A percentile compares a stretch with the other conserved stretches of the same genome.
These are phyloP conservation scores for Amanita subjunquillea DNA, from an alignment of 768 basidiomycete genomes.

Conservation along the genomic window DNA sequence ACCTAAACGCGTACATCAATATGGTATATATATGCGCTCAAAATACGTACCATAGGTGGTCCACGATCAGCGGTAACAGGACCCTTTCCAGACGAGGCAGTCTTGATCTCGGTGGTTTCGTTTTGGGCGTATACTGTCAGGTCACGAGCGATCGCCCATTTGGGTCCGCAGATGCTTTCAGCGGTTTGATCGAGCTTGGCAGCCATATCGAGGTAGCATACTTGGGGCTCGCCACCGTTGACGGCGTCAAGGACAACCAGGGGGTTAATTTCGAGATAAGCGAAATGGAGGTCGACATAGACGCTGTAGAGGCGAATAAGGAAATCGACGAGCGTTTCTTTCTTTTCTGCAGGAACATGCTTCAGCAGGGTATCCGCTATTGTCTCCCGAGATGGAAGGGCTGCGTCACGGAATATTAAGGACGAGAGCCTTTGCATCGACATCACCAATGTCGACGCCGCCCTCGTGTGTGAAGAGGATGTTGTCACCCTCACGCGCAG, in stretches of 20 bases:
- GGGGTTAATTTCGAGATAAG: conserved; percentile 99
- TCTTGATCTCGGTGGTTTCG: conserved; percentile 27
- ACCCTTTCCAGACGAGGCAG: conserved; percentile 27
- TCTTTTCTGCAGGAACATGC: conserved; percentile 76
- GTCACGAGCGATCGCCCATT: conserved; percentile 98
- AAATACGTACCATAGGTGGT: conserved; percentile 75
- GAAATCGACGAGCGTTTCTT: conserved; percentile 91
- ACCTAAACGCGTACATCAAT: conserved; percentile 25
- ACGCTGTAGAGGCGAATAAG: conserved; percentile 91
- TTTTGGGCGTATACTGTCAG: conserved; percentile 55
- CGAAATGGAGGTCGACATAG: conserved; percentile 98
- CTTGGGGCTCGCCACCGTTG: conserved; percentile 54
- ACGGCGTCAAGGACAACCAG: conserved; percentile 86
- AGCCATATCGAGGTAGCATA: conserved; percentile 98
- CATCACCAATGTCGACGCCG: conserved; percentile 97
- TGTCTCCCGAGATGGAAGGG: conserved; percentile 71
- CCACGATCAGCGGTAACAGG: conserved; percentile 84
- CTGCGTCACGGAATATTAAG: conserved; percentile 64
- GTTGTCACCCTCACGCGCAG: conserved; percentile 85
- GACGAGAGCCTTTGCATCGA: conserved; percentile 92
- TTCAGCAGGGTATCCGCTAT: conserved; percentile 71
- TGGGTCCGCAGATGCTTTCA: conserved; percentile 94
- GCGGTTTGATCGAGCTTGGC: conserved; percentile 99
- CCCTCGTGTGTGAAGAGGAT: conserved; percentile 99
- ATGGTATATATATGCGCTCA: neutral